A percentile compares a stretch with the other conserved stretches of the same genome.
These are phyloP conservation scores for Thelonectria rubi DNA, from an alignment of 2,329 filamentous ascomycete genomes.

Conservation along the genomic window DNA sequence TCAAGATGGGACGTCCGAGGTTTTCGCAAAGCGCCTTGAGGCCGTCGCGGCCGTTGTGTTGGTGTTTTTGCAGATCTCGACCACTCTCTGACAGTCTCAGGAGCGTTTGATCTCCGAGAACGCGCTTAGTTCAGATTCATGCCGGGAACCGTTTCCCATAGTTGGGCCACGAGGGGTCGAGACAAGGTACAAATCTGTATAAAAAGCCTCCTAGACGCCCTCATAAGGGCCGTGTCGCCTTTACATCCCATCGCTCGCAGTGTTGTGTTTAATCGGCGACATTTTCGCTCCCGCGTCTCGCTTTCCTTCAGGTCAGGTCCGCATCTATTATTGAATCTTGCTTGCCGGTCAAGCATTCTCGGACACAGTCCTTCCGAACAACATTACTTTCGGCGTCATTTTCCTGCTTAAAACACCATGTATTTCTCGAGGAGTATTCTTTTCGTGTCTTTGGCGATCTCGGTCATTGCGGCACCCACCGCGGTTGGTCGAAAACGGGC, in stretches of 20 bases:
- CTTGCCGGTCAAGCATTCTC: constrained; percentile 15
- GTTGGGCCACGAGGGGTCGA: neutral
- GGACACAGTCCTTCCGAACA: neutral
- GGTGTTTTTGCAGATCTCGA: neutral
- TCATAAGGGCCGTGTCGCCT: neutral
- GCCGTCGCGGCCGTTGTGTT: neutral
- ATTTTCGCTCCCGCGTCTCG: neutral
- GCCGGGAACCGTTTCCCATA: constrained; percentile 2
- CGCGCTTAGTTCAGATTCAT: neutral
- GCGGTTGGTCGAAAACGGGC: constrained; percentile 4
- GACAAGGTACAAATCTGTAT: constrained; percentile 1
- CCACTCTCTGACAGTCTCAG: constrained; percentile 20
- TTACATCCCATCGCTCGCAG: neutral
- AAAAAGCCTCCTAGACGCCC: constrained; percentile 4
- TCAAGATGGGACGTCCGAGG: neutral
- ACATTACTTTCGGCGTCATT: neutral
- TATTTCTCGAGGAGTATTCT: constrained; percentile 6
- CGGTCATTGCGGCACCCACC: neutral
- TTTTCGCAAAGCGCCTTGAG: neutral
- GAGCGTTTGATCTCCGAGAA: constrained; percentile 20
- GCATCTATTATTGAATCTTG: constrained; percentile 37
- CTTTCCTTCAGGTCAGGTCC: neutral
- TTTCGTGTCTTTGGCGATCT: constrained; percentile 2
- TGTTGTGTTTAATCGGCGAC: neutral
- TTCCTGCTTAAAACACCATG: neutral